Percentiles rank a stretch among this genome's conserved stretches.
Conservation (phyloP, 2,329 filamentous ascomycete species). For the Alternaria hordeiaustralica region DNA sequence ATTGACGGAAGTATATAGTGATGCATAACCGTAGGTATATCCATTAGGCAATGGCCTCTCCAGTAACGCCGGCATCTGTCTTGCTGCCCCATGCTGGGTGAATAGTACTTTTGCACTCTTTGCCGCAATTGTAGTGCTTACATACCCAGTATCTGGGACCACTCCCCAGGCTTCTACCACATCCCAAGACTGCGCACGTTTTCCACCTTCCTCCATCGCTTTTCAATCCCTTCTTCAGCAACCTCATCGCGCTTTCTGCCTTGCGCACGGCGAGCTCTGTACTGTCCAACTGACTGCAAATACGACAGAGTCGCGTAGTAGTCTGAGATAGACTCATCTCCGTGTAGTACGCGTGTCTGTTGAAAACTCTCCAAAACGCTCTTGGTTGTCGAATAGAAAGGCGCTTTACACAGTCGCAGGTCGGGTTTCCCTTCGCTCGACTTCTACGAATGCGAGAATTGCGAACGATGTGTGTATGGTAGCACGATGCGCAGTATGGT, state of each 20-base stretch:
- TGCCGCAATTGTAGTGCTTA: conserved; percentile 1
- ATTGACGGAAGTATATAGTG: not conserved
- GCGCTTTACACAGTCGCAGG: conserved; percentile 20
- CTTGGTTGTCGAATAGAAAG: not conserved
- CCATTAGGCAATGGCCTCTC: not conserved
- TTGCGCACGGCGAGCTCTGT: conserved; percentile 15
- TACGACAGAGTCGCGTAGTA: conserved; percentile 15
- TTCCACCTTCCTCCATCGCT: conserved; percentile 9
- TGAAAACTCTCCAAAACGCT: not conserved
- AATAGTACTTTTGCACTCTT: conserved; percentile 21
- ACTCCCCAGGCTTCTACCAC: conserved; percentile 13
- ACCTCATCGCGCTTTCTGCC: conserved; percentile 14
- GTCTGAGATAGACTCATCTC: not conserved
- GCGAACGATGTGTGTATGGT: conserved; percentile 9
- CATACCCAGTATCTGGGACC: conserved; percentile 39
- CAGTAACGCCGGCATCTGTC: not conserved
- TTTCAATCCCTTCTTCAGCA: conserved; percentile 20
- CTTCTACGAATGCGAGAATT: not conserved
- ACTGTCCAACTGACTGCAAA: conserved; percentile 14
- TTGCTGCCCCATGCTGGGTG: conserved; percentile 17
- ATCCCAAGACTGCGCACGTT: conserved; percentile 16
- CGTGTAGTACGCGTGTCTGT: not conserved
- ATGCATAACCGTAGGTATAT: not conserved
- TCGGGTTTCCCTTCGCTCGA: not conserved
- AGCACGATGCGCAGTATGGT: conserved; percentile 34